Evolutionary conservation across 176 grass and related monocot species (phyloP), one percentile per base, ranked within the genome.

Genomic region (Carex scoparia): DNA sequence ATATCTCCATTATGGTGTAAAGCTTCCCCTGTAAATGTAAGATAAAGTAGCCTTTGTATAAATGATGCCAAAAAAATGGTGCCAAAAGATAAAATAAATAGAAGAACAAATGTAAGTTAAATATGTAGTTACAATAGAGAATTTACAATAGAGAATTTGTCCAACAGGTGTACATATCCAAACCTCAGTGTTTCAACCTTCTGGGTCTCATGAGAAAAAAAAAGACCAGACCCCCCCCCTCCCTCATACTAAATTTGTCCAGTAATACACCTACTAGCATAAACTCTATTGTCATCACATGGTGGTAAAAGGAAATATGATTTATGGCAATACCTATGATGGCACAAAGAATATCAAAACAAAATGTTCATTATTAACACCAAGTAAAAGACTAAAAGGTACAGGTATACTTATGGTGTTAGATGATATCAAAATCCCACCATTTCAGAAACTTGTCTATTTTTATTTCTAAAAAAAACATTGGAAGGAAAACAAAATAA

Each of bases 1-100:
- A 97, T 89, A 97, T 97, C 86, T 97, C 94, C 91, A 97, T 94
- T 66, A 97, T 97, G 4, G 94, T 87, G 91, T 94, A 97, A 64
- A 99, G 79, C 69, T 99, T 99, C 32, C 97, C 97, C 97, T 99
- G 89, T 53, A 91, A 78, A 79, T 78, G 55, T 62, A 60, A 10
- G 14, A 40, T 79, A 10, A 69, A 44, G 55, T 32, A 72, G 31
- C 67, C 30, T 14, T 65, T 61, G 79, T 65, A 46, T 49, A 28
- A 81, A 61, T 74, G 40, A 85, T 75, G 46, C 44, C 23, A 38
- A 1, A 40, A n/a, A 73, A 58, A 53, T 42, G 7, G 83, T 57
- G 15, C 37, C 4, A 60, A 31, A 84, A 44, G 23, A 55, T 58
- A 85, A 60, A 70, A 61, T 37, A 44, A 58, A 74, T 61, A 75